Evolutionary conservation across 805 yeast genomes (phyloP).

Genomic region (Hanseniaspora nectarophila): DNA sequence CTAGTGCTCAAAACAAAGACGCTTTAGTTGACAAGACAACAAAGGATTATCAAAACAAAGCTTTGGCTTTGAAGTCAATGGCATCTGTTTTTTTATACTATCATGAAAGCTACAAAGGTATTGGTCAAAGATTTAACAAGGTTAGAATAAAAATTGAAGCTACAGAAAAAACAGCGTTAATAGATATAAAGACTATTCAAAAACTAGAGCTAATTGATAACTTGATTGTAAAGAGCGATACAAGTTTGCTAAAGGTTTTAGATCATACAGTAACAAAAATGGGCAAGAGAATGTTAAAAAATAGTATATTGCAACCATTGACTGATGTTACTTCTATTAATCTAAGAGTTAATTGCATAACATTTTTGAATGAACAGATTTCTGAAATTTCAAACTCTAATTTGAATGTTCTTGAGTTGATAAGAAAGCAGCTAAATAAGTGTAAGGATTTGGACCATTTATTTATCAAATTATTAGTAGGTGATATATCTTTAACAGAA

Average conservation of each 20-base stretch:
- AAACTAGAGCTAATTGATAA: conserved; percentile 34
- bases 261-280: conserved; percentile 35
- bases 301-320: conserved; percentile 38
- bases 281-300: conserved; percentile 35
- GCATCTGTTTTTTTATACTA: conserved; percentile 25
- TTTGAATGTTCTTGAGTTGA: conserved; percentile 14
- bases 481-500: conserved; percentile 16
- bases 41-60: conserved; percentile 25
- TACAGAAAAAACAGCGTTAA: conserved; percentile 34
- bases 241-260: conserved; percentile 30
- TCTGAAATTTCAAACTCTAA: conserved; percentile 15
- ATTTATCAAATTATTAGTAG: conserved; percentile 29
- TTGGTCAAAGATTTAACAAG: conserved; percentile 21
- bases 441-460: conserved; percentile 34
- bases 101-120: conserved; percentile 15
- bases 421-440: conserved; percentile 22
- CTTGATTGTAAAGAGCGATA: conserved; percentile 23
- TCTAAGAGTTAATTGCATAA: conserved; percentile 30
- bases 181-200: conserved; percentile 31
- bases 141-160: conserved; percentile 31
- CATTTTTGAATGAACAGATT: conserved; percentile 24
- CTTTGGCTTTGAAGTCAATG: conserved; percentile 27
- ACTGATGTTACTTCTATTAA: conserved; percentile 30
- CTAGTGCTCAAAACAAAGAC: conserved; percentile 14
- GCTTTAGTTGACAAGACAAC: neutral